Conservation (phyloP, 305 asterid genomes). For the Fraxinus albicans region DNA sequence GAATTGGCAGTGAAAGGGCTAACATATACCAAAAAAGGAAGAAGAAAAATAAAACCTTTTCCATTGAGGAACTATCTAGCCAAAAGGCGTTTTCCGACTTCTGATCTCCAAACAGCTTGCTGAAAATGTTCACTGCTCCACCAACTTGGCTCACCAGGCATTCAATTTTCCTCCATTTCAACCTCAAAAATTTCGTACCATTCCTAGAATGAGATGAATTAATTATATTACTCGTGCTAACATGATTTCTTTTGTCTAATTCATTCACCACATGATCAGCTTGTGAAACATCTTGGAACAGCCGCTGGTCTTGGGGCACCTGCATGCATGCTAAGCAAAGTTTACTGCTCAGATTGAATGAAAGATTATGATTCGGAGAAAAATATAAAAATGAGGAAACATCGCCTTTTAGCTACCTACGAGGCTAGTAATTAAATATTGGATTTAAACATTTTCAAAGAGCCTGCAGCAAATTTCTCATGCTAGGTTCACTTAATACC, state of each 20-base stretch:
- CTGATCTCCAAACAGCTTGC: conserved; percentile 61
- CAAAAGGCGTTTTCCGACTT: conserved; percentile 76
- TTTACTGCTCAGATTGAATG: conserved; percentile 80
- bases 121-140: conserved; percentile 72
- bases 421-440: neutral
- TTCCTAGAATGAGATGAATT: conserved; percentile 37
- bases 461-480: neutral
- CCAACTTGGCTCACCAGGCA: conserved; percentile 62
- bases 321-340: conserved; percentile 91
- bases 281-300: conserved; percentile 51
- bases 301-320: conserved; percentile 58
- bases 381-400: neutral
- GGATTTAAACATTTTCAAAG: neutral
- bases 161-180: conserved; percentile 80
- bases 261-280: conserved; percentile 48
- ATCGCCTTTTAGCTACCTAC: neutral
- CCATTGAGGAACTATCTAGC: conserved; percentile 94
- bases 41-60: conserved; percentile 57
- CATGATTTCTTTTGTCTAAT: conserved; percentile 37
- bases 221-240: conserved; percentile 28
- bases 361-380: conserved; percentile 20
- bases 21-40: neutral
- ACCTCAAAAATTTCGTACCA: conserved; percentile 47
- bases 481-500: neutral
- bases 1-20: neutral